A percentile compares a stretch with the other conserved stretches of the same genome.
Conservation (phyloP, 148 eudicot genomes). For the Silene conica region DNA sequence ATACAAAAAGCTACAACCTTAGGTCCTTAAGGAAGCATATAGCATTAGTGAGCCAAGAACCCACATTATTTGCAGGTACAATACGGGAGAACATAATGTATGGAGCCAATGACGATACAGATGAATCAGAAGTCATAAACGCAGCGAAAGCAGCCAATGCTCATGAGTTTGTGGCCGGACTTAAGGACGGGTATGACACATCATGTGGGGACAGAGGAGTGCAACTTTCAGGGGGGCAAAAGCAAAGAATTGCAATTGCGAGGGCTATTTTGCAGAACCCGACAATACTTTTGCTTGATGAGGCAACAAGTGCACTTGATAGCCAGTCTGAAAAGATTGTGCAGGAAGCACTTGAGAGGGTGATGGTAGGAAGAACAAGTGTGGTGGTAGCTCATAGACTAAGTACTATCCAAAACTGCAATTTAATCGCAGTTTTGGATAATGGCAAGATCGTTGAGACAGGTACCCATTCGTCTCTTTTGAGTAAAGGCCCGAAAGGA, state of each 20-base stretch:
- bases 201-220: conserved; percentile 73
- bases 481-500: conserved; percentile 57
- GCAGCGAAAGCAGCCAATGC: conserved; percentile 81
- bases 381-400: conserved; percentile 81
- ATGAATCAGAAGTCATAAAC: conserved; percentile 51
- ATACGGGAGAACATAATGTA: conserved; percentile 60
- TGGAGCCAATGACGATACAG: conserved; percentile 34
- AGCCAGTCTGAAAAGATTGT: conserved; percentile 68
- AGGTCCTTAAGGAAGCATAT: conserved; percentile 62
- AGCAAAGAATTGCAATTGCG: conserved; percentile 80
- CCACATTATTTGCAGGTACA: conserved; percentile 60
- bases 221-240: conserved; percentile 84
- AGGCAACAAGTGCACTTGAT: conserved; percentile 84
- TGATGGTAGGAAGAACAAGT: conserved; percentile 71
- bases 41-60: conserved; percentile 84
- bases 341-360: conserved; percentile 70
- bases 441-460: conserved; percentile 66
- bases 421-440: conserved; percentile 64
- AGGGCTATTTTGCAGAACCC: conserved; percentile 72
- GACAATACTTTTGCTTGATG: conserved; percentile 53
- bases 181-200: conserved; percentile 65
- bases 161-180: conserved; percentile 55
- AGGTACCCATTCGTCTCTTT: conserved; percentile 56
- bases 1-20: conserved; percentile 45
- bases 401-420: conserved; percentile 66